These are phyloP conservation scores for Coriaria nepalensis DNA, from an alignment of 306 rosid genomes.

Conservation along the genomic window DNA sequence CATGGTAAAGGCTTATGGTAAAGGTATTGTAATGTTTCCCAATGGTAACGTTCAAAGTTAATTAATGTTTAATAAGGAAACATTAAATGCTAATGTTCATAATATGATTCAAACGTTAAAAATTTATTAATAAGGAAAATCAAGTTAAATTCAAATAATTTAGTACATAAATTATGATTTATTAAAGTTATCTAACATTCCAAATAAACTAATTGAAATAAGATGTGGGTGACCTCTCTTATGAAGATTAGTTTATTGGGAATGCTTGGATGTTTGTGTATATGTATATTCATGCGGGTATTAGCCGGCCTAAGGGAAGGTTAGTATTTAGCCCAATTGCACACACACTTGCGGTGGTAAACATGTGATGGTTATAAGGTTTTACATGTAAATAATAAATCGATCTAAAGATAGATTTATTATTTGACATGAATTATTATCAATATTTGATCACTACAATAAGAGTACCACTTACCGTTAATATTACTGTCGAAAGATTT, in stretches of 20 bases:
- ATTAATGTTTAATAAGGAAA: too few species aligned
- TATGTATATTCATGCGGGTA: slow-evolving; percentile 1
- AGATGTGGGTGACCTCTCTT: not conserved
- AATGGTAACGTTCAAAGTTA: too few species aligned
- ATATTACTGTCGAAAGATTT: slow-evolving; percentile 6
- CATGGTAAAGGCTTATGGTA: too few species aligned
- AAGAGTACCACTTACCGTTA: not conserved
- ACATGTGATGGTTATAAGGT: slow-evolving; percentile 5
- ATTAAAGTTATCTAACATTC: too few species aligned
- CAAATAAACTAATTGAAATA: too few species aligned
- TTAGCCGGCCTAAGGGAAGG: not conserved
- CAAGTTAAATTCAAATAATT: too few species aligned
- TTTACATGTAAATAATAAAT: not conserved
- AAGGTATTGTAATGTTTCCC: too few species aligned
- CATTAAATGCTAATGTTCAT: too few species aligned
- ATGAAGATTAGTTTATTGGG: not conserved
- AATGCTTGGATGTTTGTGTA: not conserved
- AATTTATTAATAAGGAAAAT: too few species aligned
- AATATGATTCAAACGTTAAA: too few species aligned
- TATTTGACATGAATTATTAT: not conserved
- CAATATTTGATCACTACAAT: slow-evolving; percentile 3
- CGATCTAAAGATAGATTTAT: not conserved
- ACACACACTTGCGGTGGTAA: slow-evolving; percentile 5
- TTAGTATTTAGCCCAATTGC: not conserved
- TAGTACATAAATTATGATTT: too few species aligned